Evolutionary conservation across 2,329 filamentous ascomycete genomes (phyloP).

Genomic region (Allantophomopsis lycopodina): DNA sequence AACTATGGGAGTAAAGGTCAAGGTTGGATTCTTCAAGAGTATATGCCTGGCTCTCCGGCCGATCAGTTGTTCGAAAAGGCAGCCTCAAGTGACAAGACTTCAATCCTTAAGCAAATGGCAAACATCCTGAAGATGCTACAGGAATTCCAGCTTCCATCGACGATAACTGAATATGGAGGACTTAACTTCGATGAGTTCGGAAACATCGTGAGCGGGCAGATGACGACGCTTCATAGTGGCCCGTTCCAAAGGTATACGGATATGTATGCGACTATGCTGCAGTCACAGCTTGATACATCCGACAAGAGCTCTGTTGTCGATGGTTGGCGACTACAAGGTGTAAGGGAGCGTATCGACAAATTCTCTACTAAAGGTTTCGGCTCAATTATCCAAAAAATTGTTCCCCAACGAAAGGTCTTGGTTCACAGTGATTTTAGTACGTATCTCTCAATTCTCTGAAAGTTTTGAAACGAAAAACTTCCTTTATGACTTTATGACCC

Average conservation of each 20-base stretch:
- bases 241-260: conserved; percentile 17
- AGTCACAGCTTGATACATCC: conserved; percentile 15
- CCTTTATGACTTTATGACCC: neutral
- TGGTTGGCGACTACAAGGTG: conserved; percentile 17
- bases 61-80: conserved; percentile 12
- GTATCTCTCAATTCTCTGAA: conserved; percentile 1
- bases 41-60: conserved; percentile 16
- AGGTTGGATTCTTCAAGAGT: conserved; percentile 18
- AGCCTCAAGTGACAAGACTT: conserved; percentile 10
- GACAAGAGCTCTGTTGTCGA: conserved; percentile 15
- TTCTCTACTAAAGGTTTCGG: conserved; percentile 14
- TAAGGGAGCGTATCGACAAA: conserved; percentile 15
- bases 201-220: conserved; percentile 16
- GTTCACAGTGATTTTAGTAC: conserved; percentile 18
- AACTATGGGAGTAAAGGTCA: conserved; percentile 11
- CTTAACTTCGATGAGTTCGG: conserved; percentile 18
- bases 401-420: conserved; percentile 10
- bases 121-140: conserved; percentile 17
- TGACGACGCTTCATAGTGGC: conserved; percentile 18
- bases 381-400: conserved; percentile 8
- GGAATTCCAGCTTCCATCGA: conserved; percentile 17
- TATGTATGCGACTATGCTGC: conserved; percentile 9
- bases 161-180: conserved; percentile 17
- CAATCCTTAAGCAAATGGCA: conserved; percentile 18
- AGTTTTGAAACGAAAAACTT: neutral